Evolutionary conservation across 257 asterid genomes (phyloP), one percentile per base, ranked within the genome.

Genomic region (Vinca minor): DNA sequence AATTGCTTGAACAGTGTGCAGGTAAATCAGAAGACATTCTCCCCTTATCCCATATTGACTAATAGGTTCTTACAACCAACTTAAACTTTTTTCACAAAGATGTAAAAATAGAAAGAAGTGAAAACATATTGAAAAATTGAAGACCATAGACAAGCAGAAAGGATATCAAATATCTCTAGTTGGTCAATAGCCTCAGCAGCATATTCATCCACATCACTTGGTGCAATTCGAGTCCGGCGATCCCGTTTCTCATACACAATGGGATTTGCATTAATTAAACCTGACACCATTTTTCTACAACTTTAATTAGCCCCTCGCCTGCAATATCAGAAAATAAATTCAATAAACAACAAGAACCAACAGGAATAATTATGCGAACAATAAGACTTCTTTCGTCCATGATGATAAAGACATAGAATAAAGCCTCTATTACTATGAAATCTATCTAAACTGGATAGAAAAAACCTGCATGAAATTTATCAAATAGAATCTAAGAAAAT

Each of bases 131-230:
- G 20, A 38, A 46, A 54, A 26, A 35, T 60, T 52, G 39, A 61
- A 47, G 49, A 72, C n/a, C 26, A 36, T 28, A 60, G 69, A 39
- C 53, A 63, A 49, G 31, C 26, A 53, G 47, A n/a, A 84, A 84
- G 98, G 96, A 91, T 91, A 91, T 91, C 94, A 77, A 88, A 91
- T 59, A 91, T 73, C 72, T 91, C 95, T 61, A 65, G 82, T 38
- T 87, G 92, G 76, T 91, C 98, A 58, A 91, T 91, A 3, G 78
- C 47, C 65, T 86, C 98, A 34, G 72, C 72, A 3, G 87, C 63
- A 72, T 81, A 77, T 75, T 91, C 96, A 67, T 67, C 88, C 73
- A 78, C 81, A 69, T 81, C 80, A 69, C 59, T 59, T 26, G 77
- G 84, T 53, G 79, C 47, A 65, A 31, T 69, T 63, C 96, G 81